Percentiles rank a stretch among this genome's conserved stretches.
These are phyloP conservation scores for Trichoderma asperelloides DNA, from an alignment of 495 filamentous ascomycete genomes.

Conservation along the genomic window DNA sequence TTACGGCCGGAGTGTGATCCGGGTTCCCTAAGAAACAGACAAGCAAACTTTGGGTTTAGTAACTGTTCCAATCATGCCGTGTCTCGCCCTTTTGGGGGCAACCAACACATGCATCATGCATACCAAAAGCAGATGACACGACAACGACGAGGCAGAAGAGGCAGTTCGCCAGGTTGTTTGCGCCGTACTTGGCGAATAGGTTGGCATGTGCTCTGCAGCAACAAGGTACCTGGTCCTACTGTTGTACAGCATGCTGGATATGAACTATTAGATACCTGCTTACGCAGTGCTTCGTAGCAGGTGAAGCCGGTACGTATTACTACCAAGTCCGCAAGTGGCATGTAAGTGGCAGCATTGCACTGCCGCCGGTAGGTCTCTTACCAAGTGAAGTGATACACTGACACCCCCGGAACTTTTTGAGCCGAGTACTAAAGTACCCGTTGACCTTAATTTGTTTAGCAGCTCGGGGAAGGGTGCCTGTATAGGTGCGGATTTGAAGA, in stretches of 20 bases:
- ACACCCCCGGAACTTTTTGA: too few relatives aligned
- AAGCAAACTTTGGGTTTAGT: neutral
- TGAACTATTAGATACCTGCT: neutral
- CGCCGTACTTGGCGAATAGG: neutral
- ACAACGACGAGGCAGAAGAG: neutral
- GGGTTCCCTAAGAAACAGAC: too few relatives aligned
- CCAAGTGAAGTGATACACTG: too few relatives aligned
- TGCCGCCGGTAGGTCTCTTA: too few relatives aligned
- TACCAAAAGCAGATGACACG: neutral
- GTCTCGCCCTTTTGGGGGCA: neutral
- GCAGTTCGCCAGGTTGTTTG: neutral
- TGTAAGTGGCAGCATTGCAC: too few relatives aligned
- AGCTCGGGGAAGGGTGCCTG: too few relatives aligned
- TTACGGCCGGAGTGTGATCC: too few relatives aligned
- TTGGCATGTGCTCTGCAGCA: neutral
- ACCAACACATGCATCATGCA: neutral
- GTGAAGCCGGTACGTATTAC: too few relatives aligned
- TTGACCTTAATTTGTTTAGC: too few relatives aligned
- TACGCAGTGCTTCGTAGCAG: neutral
- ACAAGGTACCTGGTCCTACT: neutral
- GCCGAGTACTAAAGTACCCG: too few relatives aligned
- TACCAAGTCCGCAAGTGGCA: too few relatives aligned
- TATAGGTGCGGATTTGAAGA: too few relatives aligned
- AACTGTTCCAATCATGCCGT: neutral
- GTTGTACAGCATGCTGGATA: neutral